Conservation (phyloP, 140 eudicot species). For the Erigeron philadelphicus region DNA sequence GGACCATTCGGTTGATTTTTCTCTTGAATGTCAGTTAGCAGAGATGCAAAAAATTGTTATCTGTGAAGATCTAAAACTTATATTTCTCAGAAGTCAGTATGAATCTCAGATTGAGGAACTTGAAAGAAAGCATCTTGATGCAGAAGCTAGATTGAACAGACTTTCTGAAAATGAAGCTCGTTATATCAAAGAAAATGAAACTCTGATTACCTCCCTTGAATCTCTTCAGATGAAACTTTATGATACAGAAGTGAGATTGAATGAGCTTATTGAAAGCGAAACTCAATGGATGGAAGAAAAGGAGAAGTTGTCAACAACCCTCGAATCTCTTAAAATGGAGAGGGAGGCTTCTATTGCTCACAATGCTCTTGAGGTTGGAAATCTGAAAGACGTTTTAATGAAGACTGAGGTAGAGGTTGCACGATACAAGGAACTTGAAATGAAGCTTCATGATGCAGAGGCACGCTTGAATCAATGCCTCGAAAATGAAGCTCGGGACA, state of each 20-base stretch:
- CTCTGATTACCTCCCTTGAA: conserved; percentile 28
- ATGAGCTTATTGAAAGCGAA: conserved; percentile 32
- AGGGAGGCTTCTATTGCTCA: conserved; percentile 36
- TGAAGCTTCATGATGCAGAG: conserved; percentile 33
- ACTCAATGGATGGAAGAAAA: conserved; percentile 38
- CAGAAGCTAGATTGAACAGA: conserved; percentile 30
- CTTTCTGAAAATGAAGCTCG: conserved; percentile 33
- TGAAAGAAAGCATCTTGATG: conserved; percentile 35
- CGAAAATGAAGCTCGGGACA: conserved; percentile 31
- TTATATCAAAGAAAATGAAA: conserved; percentile 38
- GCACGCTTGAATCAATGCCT: conserved; percentile 26
- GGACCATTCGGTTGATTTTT: conserved; percentile 23
- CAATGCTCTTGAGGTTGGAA: conserved; percentile 32
- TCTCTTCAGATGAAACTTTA: conserved; percentile 38
- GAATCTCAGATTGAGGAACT: conserved; percentile 39
- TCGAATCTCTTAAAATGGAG: conserved; percentile 42
- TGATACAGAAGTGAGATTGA: conserved; percentile 36
- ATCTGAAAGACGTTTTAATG: conserved; percentile 30
- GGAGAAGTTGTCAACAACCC: conserved; percentile 20
- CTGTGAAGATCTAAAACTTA: conserved; percentile 47
- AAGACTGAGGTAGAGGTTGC: conserved; percentile 33
- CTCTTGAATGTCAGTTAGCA: conserved; percentile 26
- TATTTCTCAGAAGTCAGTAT: conserved; percentile 38
- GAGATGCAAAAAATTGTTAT: conserved; percentile 38
- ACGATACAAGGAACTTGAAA: conserved; percentile 35